Evolutionary conservation across 345 rosid species (phyloP).

Genomic region (Excoecaria agallocha): DNA sequence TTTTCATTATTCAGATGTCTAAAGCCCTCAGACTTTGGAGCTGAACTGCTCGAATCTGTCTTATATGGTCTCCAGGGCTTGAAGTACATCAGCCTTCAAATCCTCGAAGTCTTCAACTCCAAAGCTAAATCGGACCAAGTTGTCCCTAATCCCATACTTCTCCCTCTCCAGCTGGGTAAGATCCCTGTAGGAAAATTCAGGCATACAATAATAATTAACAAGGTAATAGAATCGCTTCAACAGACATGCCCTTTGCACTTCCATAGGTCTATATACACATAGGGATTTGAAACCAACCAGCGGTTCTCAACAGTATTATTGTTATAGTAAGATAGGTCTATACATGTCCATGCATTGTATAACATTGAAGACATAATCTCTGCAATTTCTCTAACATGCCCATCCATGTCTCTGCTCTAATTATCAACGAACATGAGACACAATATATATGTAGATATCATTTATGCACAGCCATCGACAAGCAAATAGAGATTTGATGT

Average conservation of each 20-base stretch:
- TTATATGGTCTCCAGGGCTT: constrained; percentile 72
- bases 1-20: constrained; percentile 63
- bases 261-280: not conserved
- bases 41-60: not conserved
- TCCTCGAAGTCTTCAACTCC: constrained; percentile 95
- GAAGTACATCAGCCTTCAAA: constrained; percentile 80
- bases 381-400: not conserved
- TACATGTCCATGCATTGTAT: not conserved
- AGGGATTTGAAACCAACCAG: not conserved
- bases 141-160: constrained; percentile 80
- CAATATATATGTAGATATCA: not conserved
- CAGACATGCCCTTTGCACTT: no score
- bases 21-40: constrained; percentile 21
- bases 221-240: not conserved
- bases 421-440: no score
- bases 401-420: no score
- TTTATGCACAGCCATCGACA: not conserved
- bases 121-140: constrained; percentile 89
- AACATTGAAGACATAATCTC: not conserved
- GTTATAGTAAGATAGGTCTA: no score
- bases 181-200: constrained; percentile 56
- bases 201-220: not conserved
- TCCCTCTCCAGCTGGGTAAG: constrained; percentile 68
- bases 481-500: not conserved
- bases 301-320: not conserved